These are phyloP conservation scores for Candida jianshihensis DNA, from an alignment of 805 yeast genomes.

Conservation along the genomic window DNA sequence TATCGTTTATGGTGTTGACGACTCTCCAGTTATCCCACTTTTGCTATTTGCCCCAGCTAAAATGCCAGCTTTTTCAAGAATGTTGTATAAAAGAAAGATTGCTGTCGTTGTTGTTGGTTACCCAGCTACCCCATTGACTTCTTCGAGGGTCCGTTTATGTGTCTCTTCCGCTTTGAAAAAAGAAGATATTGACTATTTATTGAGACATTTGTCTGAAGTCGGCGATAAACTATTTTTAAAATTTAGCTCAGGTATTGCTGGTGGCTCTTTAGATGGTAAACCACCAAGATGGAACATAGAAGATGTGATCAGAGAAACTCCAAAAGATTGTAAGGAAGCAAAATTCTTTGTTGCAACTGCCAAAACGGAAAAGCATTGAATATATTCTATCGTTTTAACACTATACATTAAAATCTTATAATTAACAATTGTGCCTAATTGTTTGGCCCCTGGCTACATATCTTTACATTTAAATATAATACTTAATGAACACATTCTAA, in stretches of 20 bases:
- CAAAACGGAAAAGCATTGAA: too few relatives aligned
- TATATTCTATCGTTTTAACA: too few relatives aligned
- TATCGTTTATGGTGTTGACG: constrained; percentile 91
- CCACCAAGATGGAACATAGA: constrained; percentile 74
- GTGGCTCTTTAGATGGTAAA: constrained; percentile 52
- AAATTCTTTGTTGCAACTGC: constrained; percentile 26
- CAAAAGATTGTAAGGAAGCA: constrained; percentile 48
- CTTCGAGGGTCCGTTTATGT: constrained; percentile 89
- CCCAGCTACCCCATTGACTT: constrained; percentile 92
- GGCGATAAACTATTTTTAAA: constrained; percentile 76
- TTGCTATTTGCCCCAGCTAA: constrained; percentile 85
- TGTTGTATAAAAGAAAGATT: constrained; percentile 68
- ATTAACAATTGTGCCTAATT: too few relatives aligned
- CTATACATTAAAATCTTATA: too few relatives aligned
- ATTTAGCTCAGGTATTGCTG: constrained; percentile 70
- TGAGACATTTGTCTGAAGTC: constrained; percentile 63
- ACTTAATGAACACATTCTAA: too few relatives aligned
- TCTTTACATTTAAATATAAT: too few relatives aligned
- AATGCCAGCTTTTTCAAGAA: constrained; percentile 87
- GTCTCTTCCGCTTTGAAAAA: constrained; percentile 88
- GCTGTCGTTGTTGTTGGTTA: constrained; percentile 97
- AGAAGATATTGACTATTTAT: constrained; percentile 80
- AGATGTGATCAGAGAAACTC: constrained; percentile 67
- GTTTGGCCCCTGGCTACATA: too few relatives aligned
- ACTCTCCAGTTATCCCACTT: constrained; percentile 92